Percentiles rank a stretch among this genome's conserved stretches.
phyloP scores from a whole-genome alignment of 352 stramenopile genomes.

The Phytophthora podocarpi region DNA sequence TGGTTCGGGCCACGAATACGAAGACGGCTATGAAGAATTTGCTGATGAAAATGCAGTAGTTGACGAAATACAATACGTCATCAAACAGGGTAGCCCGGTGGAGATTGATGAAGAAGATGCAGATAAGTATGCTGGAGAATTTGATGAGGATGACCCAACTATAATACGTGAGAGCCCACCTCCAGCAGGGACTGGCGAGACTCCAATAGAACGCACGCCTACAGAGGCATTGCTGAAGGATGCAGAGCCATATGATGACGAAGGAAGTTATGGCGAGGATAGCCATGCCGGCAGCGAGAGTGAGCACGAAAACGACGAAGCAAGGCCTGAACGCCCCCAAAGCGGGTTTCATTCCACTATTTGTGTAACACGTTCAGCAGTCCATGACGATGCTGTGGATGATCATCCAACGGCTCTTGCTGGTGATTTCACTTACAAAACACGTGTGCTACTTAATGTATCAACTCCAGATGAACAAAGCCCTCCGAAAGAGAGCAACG shows the following conservation, averaged over 20 bases:
- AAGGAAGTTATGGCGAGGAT: constrained; percentile 2
- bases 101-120: background rate
- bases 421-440: background rate
- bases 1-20: constrained; percentile 1
- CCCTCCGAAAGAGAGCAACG: background rate
- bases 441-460: background rate
- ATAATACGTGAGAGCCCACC: background rate
- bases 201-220: too few species aligned
- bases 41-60: constrained; percentile 19
- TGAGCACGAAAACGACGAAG: constrained; percentile 10
- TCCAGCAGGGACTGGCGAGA: background rate
- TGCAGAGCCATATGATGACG: too few species aligned
- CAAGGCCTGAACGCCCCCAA: background rate
- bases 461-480: background rate
- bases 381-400: background rate
- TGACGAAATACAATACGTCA: background rate
- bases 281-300: constrained; percentile 13
- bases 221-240: too few species aligned
- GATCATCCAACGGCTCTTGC: background rate
- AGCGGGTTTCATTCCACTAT: background rate
- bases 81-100: background rate
- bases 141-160: constrained; percentile 11
- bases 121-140: constrained; percentile 27
- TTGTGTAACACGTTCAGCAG: background rate
- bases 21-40: constrained; percentile 6